Conservation (phyloP, 2,329 filamentous ascomycete species). For the Phialophora chinensis region DNA sequence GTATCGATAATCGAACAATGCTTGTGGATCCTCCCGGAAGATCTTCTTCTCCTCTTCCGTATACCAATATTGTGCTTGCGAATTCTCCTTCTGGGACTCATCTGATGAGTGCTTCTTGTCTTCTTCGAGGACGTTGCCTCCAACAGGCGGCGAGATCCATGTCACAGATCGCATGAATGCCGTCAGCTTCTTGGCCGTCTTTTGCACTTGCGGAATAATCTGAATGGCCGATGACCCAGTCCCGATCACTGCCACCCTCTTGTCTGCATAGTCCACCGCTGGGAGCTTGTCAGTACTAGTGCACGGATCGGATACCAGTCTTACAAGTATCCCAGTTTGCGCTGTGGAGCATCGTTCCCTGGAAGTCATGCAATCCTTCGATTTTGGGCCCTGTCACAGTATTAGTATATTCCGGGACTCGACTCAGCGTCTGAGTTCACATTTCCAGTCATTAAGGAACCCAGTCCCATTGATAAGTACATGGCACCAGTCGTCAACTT, state of each 20-base stretch:
- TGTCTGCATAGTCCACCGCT: conserved; percentile 58
- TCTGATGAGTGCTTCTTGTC: conserved; percentile 23
- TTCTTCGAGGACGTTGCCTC: conserved; percentile 20
- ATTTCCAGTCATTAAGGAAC: conserved; percentile 51
- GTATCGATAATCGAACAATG: conserved; percentile 52
- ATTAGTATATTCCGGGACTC: not conserved
- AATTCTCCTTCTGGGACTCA: conserved; percentile 14
- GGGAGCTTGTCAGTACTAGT: conserved; percentile 7
- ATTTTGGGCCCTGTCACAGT: conserved; percentile 48
- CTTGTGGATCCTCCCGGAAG: conserved; percentile 51
- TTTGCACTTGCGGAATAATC: conserved; percentile 25
- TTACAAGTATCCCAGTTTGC: conserved; percentile 19
- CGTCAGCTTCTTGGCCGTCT: conserved; percentile 39
- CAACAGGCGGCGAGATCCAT: conserved; percentile 37
- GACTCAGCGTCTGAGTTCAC: not conserved
- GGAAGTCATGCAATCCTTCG: conserved; percentile 54
- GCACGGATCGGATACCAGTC: not conserved
- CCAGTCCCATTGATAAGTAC: conserved; percentile 51
- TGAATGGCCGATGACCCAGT: conserved; percentile 70
- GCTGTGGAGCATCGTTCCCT: conserved; percentile 53
- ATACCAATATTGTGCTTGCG: conserved; percentile 27
- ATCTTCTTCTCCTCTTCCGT: conserved; percentile 37
- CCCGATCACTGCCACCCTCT: conserved; percentile 67
- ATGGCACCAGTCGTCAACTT: conserved; percentile 36
- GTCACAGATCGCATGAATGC: conserved; percentile 43